Evolutionary conservation across 1,284 basidiomycete genomes (phyloP).

Genomic region (Rugiboletus extremiorientalis): DNA sequence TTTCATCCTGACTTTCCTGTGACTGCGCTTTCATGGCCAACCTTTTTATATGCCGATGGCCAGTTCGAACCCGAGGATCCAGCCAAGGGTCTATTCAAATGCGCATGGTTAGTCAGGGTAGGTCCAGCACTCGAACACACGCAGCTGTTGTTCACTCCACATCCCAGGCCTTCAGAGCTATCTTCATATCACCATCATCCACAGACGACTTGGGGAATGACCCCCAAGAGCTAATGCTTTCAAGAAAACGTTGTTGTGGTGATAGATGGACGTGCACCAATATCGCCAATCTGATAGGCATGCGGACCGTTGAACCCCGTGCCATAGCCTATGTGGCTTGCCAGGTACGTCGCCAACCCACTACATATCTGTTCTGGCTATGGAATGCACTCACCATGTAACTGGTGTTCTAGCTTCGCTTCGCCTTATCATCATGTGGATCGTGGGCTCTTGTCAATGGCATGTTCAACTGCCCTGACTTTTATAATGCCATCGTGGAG

Average conservation of each 20-base stretch:
- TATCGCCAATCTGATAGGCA: not conserved
- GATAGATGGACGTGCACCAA: not conserved
- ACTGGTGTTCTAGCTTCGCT: too few relatives aligned
- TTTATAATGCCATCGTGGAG: too few relatives aligned
- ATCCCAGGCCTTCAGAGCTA: not conserved
- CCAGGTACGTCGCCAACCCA: not conserved
- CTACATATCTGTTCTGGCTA: too few relatives aligned
- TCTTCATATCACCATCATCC: not conserved
- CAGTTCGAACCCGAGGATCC: not conserved
- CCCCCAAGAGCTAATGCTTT: not conserved
- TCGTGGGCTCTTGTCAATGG: too few relatives aligned
- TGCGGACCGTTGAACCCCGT: not conserved
- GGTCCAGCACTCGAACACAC: not conserved
- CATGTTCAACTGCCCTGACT: too few relatives aligned
- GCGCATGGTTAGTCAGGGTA: not conserved
- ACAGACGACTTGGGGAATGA: not conserved
- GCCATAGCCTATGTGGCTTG: not conserved
- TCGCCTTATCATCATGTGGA: too few relatives aligned
- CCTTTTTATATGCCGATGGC: not conserved
- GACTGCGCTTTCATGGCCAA: not conserved
- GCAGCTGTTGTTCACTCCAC: not conserved
- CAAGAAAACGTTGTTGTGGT: not conserved
- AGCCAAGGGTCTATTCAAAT: not conserved
- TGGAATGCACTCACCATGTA: too few relatives aligned
- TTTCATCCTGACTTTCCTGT: not conserved